phyloP scores from a whole-genome alignment of 805 yeast genomes.

The Pichia nakasei region DNA sequence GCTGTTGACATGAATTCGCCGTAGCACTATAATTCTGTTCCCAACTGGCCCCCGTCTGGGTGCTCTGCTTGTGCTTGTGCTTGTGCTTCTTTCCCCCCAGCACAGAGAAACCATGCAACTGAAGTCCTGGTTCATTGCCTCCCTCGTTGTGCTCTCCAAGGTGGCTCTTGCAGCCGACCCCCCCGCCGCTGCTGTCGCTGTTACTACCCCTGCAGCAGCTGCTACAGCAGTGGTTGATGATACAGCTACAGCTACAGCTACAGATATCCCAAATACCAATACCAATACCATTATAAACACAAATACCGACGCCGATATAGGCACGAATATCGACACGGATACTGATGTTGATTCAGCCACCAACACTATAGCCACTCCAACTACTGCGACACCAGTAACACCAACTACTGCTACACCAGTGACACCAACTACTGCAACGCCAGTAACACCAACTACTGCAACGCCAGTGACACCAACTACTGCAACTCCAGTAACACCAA shows the following conservation, averaged over 20 bases:
- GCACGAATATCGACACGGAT: background rate
- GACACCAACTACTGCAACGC: background rate
- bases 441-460: conserved; percentile 1
- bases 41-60: no score
- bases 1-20: no score
- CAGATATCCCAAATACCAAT: background rate
- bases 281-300: conserved; percentile 14
- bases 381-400: conserved; percentile 1
- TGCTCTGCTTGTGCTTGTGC: no score
- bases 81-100: no score
- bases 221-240: conserved; percentile 10
- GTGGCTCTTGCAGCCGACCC: conserved; percentile 7
- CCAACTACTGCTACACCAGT: background rate
- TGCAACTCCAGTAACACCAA: background rate
- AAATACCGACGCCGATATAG: background rate
- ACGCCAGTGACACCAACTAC: conserved; percentile 14
- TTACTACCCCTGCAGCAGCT: conserved; percentile 8
- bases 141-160: conserved; percentile 4
- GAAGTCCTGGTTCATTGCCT: no score
- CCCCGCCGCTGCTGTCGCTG: conserved; percentile 1
- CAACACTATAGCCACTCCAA: background rate
- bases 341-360: background rate
- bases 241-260: conserved; percentile 7
- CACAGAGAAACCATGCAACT: no score
- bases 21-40: no score